phyloP scores from a whole-genome alignment of 495 filamentous ascomycete genomes.

The Glutinoglossum americanum region DNA sequence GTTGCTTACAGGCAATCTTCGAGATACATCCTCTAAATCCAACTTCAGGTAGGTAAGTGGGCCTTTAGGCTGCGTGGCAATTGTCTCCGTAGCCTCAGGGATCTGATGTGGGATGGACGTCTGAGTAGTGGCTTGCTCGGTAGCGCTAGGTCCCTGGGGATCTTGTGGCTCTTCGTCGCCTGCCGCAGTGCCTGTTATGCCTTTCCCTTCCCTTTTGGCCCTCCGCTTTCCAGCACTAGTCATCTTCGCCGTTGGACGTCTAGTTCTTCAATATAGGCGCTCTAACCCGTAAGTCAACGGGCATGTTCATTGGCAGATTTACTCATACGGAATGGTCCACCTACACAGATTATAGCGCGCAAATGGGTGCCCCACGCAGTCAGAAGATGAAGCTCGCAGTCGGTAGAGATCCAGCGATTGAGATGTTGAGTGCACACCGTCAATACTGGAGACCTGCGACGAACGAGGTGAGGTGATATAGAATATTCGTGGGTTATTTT shows the following conservation, averaged over 20 bases:
- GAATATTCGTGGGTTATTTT: too few relatives aligned
- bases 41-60: background rate
- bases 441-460: too few relatives aligned
- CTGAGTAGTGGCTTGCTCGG: background rate
- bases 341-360: background rate
- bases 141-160: too few relatives aligned
- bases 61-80: background rate
- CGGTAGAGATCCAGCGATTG: too few relatives aligned
- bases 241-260: background rate
- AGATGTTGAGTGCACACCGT: too few relatives aligned
- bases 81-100: background rate
- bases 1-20: background rate
- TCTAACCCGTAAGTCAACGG: background rate
- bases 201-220: background rate
- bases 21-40: background rate
- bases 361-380: background rate
- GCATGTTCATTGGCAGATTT: background rate
- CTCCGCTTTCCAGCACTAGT: background rate
- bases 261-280: background rate
- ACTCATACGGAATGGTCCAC: background rate
- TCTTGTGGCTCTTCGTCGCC: background rate
- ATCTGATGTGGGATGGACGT: background rate
- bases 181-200: background rate
- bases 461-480: too few relatives aligned
- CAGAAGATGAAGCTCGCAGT: background rate